phyloP scores from a whole-genome alignment of 2,329 filamentous ascomycete species.

The Botrytis elliptica region DNA sequence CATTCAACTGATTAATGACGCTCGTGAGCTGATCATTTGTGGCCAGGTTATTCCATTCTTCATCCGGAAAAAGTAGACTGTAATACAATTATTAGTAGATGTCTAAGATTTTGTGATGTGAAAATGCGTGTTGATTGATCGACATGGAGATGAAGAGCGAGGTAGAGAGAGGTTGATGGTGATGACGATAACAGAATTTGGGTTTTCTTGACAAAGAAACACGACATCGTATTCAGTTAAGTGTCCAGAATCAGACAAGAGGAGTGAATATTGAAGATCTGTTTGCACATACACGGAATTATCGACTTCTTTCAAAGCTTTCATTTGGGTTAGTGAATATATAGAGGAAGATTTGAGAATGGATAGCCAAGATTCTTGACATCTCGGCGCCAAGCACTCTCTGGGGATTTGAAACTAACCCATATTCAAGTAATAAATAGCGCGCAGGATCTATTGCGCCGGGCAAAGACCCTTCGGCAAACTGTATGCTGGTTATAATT shows the following conservation, averaged over 20 bases:
- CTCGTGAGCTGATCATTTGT: slow-evolving; percentile 26
- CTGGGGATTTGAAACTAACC: slow-evolving; percentile 15
- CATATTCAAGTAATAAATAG: background rate
- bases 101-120: background rate
- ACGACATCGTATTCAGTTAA: background rate
- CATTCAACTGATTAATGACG: slow-evolving; percentile 32
- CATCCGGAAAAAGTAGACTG: slow-evolving; percentile 37
- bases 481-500: background rate
- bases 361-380: slow-evolving; percentile 22
- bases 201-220: background rate
- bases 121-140: background rate
- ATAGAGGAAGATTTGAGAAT: background rate
- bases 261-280: background rate
- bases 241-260: background rate
- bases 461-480: slow-evolving; percentile 10
- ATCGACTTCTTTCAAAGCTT: slow-evolving; percentile 35
- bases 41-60: slow-evolving; percentile 32
- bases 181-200: background rate
- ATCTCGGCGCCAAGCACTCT: slow-evolving; percentile 26
- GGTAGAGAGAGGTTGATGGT: background rate
- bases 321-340: slow-evolving; percentile 16
- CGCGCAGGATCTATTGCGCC: slow-evolving; percentile 16
- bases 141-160: background rate
- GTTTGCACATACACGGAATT: slow-evolving; percentile 34
- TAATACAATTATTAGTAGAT: slow-evolving; percentile 26